Percentiles rank a stretch among this genome's conserved stretches.
These are phyloP conservation scores for Cryphonectria radicalis DNA, from an alignment of 2,329 filamentous ascomycete genomes.

Conservation along the genomic window DNA sequence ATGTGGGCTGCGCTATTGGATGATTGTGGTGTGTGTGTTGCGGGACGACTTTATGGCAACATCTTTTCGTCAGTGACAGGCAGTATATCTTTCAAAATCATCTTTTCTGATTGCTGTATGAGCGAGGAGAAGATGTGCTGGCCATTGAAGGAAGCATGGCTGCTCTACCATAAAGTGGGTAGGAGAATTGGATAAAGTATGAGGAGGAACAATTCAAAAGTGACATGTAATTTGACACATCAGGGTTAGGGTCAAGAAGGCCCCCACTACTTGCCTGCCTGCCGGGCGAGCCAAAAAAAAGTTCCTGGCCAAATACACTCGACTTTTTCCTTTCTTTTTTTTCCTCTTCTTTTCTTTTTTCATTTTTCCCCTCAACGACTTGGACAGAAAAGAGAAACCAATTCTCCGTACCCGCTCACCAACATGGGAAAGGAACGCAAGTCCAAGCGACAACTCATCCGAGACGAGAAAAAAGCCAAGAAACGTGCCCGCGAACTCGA, in stretches of 20 bases:
- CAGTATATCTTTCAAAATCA: neutral
- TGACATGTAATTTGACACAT: too few species aligned
- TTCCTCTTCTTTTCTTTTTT: neutral
- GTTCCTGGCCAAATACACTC: neutral
- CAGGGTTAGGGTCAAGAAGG: neutral
- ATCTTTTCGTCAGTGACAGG: neutral
- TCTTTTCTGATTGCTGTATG: neutral
- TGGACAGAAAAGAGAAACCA: neutral
- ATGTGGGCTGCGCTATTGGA: too few species aligned
- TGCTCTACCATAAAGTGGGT: too few species aligned
- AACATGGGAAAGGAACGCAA: slow-evolving; percentile 42
- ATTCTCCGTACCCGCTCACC: neutral
- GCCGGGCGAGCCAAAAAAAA: slow-evolving; percentile 16
- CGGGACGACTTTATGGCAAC: neutral
- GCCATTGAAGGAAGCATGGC: neutral
- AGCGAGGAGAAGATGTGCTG: neutral
- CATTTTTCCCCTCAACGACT: neutral
- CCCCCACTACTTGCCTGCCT: slow-evolving; percentile 16
- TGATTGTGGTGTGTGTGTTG: neutral
- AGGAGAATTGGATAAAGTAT: too few species aligned
- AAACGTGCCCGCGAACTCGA: slow-evolving; percentile 38
- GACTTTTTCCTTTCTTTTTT: neutral
- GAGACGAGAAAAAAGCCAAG: slow-evolving; percentile 44
- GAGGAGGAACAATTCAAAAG: too few species aligned
- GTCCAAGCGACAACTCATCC: slow-evolving; percentile 42